Percentiles rank a stretch among this genome's conserved stretches.
Conservation (phyloP, 257 asterid species). For the Nyctanthes arbortristis region DNA sequence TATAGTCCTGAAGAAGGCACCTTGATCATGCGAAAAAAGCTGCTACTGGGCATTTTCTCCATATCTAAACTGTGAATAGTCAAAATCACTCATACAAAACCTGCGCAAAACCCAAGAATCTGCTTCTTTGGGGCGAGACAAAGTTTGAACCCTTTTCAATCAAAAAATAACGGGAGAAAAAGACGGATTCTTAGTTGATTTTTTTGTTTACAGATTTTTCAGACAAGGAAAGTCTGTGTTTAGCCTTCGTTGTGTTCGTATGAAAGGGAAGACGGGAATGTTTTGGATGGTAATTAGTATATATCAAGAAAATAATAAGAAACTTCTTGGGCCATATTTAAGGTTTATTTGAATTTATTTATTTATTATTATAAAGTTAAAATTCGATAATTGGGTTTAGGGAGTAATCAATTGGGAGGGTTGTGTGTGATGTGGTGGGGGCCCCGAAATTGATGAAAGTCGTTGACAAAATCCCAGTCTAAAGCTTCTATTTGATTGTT, state of each 20-base stretch:
- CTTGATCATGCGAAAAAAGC: neutral
- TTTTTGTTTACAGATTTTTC: neutral
- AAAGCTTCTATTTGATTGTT: neutral
- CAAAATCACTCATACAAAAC: constrained; percentile 4
- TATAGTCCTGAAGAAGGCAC: neutral
- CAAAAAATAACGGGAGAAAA: neutral
- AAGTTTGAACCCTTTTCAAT: neutral
- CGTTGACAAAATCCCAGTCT: constrained; percentile 4
- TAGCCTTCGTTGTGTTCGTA: neutral
- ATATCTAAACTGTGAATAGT: neutral
- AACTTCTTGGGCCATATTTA: neutral
- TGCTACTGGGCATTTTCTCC: neutral
- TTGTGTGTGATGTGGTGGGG: constrained; percentile 2
- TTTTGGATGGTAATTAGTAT: neutral
- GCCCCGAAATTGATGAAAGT: constrained; percentile 1
- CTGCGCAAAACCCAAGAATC: neutral
- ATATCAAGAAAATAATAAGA: neutral
- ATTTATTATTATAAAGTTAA: too few species aligned
- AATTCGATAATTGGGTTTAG: neutral
- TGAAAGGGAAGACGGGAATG: neutral
- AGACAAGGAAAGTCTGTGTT: neutral
- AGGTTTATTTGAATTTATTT: too few species aligned
- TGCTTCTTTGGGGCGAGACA: neutral
- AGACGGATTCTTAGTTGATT: neutral
- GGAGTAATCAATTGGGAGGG: neutral